Base-by-base conservation (phyloP, 2,329 filamentous ascomycete species). In the Metarhizium robertsii region DNA sequence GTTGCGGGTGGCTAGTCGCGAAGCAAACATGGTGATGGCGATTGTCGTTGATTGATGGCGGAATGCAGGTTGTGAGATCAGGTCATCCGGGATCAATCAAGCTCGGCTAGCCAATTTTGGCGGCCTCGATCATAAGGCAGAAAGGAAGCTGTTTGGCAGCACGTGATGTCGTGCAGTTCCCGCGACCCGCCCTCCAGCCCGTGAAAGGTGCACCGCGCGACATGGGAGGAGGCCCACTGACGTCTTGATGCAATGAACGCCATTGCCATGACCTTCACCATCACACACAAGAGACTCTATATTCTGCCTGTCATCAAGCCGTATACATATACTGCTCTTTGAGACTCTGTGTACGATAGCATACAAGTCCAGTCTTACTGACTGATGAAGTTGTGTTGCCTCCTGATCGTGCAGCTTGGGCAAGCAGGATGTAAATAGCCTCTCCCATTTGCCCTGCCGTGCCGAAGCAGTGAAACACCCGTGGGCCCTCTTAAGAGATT, bases 1-100 rank as follows among this genome's bases (percentile, higher is more conserved):
- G 59, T 78, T 72, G 68, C 85, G 85, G 68, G 83, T 67, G 62
- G 84, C 69, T 64, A 79, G 76, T 71, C 84, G 82, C 71, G 83
- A 79, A 67, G 81, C 73, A 65, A 85, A 76, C 87, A 90, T 90
- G 57, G 69, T 79, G 60, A 58, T 57, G 50, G 45, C 52, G 60
- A 60, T 52, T 55, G 62, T 62, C 58, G 66, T 49, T 14, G 20
- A 42, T 54, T 55, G 58, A 52, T 62, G 61, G 61, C 61, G 62
- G 61, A 57, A 59, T 53, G n/a, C 30, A 61, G 62, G 63, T 66
- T 64, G 65, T 61, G 59, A 59, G 60, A 65, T 70, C 67, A 69
- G 63, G 61, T 65, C 64, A 70, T 68, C 63, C 60, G 58, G 59
- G 59, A 60, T 36, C 29, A 60, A 69, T 38, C 30, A 60, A 69